Evolutionary conservation across 257 asterid genomes (phyloP), one percentile per base, ranked within the genome.

Genomic region (Solanum bulbocastanum): DNA sequence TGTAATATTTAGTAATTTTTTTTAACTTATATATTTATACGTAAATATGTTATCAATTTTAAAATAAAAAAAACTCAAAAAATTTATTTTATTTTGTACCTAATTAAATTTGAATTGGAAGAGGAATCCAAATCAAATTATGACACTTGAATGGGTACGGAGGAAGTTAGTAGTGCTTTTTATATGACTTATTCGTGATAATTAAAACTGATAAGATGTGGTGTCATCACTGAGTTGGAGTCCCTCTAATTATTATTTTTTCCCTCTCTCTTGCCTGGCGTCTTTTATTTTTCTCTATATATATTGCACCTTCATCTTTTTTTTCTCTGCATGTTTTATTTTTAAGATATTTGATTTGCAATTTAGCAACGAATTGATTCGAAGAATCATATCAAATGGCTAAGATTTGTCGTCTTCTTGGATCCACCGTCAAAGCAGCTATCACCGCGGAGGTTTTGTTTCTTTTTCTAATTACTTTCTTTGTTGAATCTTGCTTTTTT

Each of bases 371-470:
- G 4, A 58, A 58, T 58, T 58, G 66, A 58, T 22, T 60, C 5
- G 27, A 58, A 37, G 56, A 16, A 16, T 44, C 66, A 27, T 46
- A 79, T 79, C 39, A 76, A 58, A 87, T 90, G 89, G 88, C 84
- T 12, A 25, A 42, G 86, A 89, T 93, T 90, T 90, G 88, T 88
- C 96, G 96, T 87, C 93, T 94, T 35, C 75, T 93, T 86, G 90
- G 91, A 88, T 91, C 92, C 76, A 79, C 91, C 76, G 91, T 92
- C 86, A 90, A 91, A 91, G 90, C 88, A 27, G 90, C 92, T 49
- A 32, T 49, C 88, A 87, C 58, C 71, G 9, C 79, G 86, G 91
- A 93, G 96, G 97, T 94, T 72, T 68, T 2, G 22, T 13, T 46
- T 82, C 9, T 30, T 13, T 20, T 82, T 8, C 66, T 83, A 8